These are phyloP conservation scores for Colletotrichum higginsianum DNA, from an alignment of 2,329 filamentous ascomycete species.

Conservation along the genomic window DNA sequence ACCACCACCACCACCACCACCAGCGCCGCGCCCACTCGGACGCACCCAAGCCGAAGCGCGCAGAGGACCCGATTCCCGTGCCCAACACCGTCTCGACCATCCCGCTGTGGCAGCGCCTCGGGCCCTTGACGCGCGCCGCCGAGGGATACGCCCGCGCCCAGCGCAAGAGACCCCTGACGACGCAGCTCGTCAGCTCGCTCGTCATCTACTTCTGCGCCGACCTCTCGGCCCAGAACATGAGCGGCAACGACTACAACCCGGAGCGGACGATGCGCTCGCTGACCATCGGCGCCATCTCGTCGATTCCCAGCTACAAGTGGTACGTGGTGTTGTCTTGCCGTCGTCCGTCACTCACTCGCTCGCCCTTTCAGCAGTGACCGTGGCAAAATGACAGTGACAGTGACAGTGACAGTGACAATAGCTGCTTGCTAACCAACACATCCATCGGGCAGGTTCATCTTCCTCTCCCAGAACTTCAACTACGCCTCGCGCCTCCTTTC, in stretches of 20 bases:
- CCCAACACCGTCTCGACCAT: constrained; percentile 59
- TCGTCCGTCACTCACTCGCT: not conserved
- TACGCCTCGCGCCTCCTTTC: constrained; percentile 81
- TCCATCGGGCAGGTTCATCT: constrained; percentile 76
- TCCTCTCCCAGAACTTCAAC: constrained; percentile 86
- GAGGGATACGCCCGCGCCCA: constrained; percentile 80
- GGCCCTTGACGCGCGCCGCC: constrained; percentile 67
- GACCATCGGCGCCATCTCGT: constrained; percentile 79
- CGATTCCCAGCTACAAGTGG: constrained; percentile 88
- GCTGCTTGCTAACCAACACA: not conserved
- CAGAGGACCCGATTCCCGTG: constrained; percentile 57
- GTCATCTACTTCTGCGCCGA: constrained; percentile 86
- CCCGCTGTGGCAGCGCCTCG: constrained; percentile 71
- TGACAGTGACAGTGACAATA: not conserved
- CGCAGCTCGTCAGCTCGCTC: constrained; percentile 82
- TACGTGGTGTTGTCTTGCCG: constrained; percentile 57
- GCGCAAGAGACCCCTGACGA: constrained; percentile 79
- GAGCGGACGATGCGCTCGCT: constrained; percentile 79
- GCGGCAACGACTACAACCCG: constrained; percentile 75
- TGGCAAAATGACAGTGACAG: not conserved
- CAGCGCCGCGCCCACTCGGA: constrained; percentile 49
- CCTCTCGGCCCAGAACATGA: constrained; percentile 81
- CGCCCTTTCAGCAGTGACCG: not conserved
- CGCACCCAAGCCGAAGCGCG: constrained; percentile 38
- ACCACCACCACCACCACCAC: constrained; percentile 48